These are phyloP conservation scores for Malania oleifera DNA, from an alignment of 164 flowering plant species.

Conservation along the genomic window DNA sequence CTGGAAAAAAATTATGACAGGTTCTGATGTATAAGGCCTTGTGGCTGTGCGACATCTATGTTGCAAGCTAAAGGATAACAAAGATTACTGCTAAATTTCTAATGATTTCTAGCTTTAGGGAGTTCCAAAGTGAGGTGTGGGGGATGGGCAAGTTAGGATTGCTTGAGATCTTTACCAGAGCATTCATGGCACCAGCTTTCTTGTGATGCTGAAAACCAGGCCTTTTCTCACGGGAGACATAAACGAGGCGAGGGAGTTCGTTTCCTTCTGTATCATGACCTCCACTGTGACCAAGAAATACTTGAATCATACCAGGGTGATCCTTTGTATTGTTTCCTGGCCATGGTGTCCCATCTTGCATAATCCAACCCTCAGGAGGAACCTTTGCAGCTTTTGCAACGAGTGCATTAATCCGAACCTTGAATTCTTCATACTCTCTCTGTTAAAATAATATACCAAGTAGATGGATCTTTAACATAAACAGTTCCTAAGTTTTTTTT, in stretches of 20 bases:
- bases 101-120: neutral
- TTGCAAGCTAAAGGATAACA: too few relatives aligned
- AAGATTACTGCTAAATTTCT: too few relatives aligned
- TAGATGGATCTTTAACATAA: neutral
- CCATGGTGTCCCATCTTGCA: conserved; percentile 99
- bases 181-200: conserved; percentile 99
- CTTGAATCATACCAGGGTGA: conserved; percentile 99
- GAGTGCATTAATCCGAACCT: conserved; percentile 81
- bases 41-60: too few relatives aligned
- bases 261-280: conserved; percentile 91
- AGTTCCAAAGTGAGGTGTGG: neutral
- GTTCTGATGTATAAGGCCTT: too few relatives aligned
- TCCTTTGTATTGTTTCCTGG: conserved; percentile 94
- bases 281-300: conserved; percentile 93
- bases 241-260: conserved; percentile 91
- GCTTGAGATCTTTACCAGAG: conserved; percentile 74
- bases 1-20: too few relatives aligned
- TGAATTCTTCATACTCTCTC: conserved; percentile 98
- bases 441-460: conserved; percentile 20
- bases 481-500: too few relatives aligned
- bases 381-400: conserved; percentile 82
- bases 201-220: conserved; percentile 96
- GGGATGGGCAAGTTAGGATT: too few relatives aligned
- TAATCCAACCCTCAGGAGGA: conserved; percentile 94
- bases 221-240: conserved; percentile 98